Evolutionary conservation across 75 land plant species (phyloP).

Genomic region (Adiantum capillusveneris): DNA sequence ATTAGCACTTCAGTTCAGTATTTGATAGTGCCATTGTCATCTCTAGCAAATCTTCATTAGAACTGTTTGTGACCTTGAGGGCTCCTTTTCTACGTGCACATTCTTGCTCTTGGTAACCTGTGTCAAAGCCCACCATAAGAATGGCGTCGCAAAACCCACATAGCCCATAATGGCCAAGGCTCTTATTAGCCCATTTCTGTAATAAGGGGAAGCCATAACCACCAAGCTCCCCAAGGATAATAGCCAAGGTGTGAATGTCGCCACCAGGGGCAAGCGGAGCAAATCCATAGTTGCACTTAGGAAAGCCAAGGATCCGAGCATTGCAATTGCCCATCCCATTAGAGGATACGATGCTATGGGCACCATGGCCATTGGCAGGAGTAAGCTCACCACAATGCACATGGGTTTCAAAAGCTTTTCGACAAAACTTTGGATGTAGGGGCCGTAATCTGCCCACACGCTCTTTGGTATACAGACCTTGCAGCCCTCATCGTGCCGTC

Average conservation of each 20-base stretch:
- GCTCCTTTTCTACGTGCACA: too few relatives aligned
- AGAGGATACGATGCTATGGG: conserved; percentile 33
- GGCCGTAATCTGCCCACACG: conserved; percentile 10
- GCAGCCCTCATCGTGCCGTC: conserved; percentile 7
- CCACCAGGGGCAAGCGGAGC: conserved; percentile 19
- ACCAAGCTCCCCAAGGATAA: conserved; percentile 16
- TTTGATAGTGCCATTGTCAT: too few relatives aligned
- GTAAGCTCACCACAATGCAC: conserved; percentile 19
- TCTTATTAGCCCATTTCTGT: conserved; percentile 24
- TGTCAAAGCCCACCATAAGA: not conserved
- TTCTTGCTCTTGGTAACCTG: too few relatives aligned
- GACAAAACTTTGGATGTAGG: not conserved
- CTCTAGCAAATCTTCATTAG: too few relatives aligned
- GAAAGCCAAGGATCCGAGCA: conserved; percentile 25
- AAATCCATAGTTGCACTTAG: conserved; percentile 16
- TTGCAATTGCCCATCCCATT: conserved; percentile 27
- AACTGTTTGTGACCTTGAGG: too few relatives aligned
- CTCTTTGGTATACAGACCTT: conserved; percentile 13
- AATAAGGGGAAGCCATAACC: conserved; percentile 29
- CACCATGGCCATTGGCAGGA: conserved; percentile 18
- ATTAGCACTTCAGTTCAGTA: too few relatives aligned
- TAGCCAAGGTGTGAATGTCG: conserved; percentile 28
- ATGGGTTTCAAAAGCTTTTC: conserved; percentile 3
- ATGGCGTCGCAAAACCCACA: conserved; percentile 22
- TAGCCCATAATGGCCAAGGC: conserved; percentile 17